These are phyloP conservation scores for Arthrobotrys pseudoclavata DNA, from an alignment of 2,329 filamentous ascomycete genomes.

Conservation along the genomic window DNA sequence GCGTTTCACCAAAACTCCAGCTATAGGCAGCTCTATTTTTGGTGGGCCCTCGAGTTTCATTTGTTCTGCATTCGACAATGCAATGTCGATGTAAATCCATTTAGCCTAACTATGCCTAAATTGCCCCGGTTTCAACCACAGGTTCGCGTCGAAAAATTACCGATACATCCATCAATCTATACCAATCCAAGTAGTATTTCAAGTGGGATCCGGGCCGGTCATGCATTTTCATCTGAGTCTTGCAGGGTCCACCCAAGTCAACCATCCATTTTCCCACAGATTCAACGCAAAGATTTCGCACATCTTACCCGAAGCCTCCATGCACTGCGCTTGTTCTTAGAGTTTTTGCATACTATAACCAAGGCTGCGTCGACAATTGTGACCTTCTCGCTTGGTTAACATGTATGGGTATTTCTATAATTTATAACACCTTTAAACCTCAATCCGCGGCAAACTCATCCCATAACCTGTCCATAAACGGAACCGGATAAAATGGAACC, in stretches of 20 bases:
- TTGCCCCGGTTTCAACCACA: conserved; percentile 54
- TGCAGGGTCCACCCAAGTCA: conserved; percentile 45
- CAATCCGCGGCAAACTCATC: conserved; percentile 50
- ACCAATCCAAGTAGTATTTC: conserved; percentile 35
- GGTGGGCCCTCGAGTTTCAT: not conserved
- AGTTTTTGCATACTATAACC: conserved; percentile 45
- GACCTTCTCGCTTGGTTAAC: conserved; percentile 37
- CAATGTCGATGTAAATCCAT: conserved; percentile 7
- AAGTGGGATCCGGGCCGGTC: conserved; percentile 56
- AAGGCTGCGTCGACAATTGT: conserved; percentile 37
- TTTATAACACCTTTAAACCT: conserved; percentile 47
- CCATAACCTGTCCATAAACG: conserved; percentile 32
- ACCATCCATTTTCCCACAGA: conserved; percentile 48
- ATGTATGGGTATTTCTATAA: conserved; percentile 21
- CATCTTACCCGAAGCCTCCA: conserved; percentile 30
- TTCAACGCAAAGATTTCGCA: conserved; percentile 48
- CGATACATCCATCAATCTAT: conserved; percentile 43
- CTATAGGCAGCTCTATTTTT: not conserved
- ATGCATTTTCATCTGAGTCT: conserved; percentile 35
- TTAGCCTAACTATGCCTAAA: conserved; percentile 60
- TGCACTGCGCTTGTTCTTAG: conserved; percentile 34
- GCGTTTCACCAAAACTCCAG: conserved; percentile 21
- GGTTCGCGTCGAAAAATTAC: conserved; percentile 36
- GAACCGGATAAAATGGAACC: conserved; percentile 55
- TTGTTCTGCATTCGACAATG: not conserved